Percentiles rank a stretch among this genome's conserved stretches.
phyloP scores from a whole-genome alignment of 306 rosid species.

The Senna siamea region DNA sequence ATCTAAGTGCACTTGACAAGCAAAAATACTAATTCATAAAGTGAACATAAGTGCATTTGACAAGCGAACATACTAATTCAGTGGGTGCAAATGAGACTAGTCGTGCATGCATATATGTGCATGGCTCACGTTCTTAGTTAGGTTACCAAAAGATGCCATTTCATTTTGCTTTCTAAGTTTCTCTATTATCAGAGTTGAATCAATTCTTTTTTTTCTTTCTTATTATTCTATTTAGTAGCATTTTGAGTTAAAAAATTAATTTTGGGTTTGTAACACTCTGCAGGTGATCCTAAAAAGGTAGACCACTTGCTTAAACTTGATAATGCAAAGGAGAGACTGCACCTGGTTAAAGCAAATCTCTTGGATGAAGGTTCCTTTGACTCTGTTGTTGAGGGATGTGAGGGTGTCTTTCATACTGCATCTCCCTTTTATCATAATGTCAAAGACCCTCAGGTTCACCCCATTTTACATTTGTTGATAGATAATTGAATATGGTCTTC shows the following conservation, averaged over 20 bases:
- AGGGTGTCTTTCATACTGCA: conserved; percentile 18
- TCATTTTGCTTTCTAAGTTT: background rate
- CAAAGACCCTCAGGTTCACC: conserved; percentile 6
- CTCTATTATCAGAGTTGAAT: background rate
- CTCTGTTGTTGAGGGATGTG: background rate
- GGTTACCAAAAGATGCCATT: background rate
- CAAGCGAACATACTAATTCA: background rate
- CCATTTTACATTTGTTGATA: background rate
- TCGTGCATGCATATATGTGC: background rate
- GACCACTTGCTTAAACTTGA: conserved; percentile 13
- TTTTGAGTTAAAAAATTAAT: background rate
- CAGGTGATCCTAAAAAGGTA: conserved; percentile 9
- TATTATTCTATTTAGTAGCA: background rate
- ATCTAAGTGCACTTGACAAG: background rate
- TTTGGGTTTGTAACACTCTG: background rate
- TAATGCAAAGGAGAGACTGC: conserved; percentile 10
- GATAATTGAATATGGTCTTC: background rate
- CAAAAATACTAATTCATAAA: background rate
- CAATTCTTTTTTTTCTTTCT: background rate
- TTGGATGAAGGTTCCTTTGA: conserved; percentile 25
- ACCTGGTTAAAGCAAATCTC: conserved; percentile 6
- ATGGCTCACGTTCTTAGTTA: background rate
- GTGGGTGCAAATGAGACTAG: background rate
- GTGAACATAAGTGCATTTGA: background rate
- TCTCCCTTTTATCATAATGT: background rate